Conservation (phyloP, 345 rosid species). For the Clarkia xantiana region DNA sequence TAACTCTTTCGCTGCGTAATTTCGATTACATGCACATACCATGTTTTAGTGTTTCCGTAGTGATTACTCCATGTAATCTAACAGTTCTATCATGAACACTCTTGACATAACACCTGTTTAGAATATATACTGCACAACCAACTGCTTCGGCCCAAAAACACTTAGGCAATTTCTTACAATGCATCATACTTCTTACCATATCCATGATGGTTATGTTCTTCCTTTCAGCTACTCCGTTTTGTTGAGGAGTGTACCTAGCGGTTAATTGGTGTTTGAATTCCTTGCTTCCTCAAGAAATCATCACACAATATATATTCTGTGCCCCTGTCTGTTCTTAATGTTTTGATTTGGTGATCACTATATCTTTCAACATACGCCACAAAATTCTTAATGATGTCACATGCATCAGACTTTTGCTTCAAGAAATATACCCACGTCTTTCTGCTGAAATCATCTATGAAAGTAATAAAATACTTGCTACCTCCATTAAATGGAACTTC, state of each 20-base stretch:
- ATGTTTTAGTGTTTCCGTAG: too few species aligned
- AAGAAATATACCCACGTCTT: not conserved
- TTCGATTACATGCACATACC: too few species aligned
- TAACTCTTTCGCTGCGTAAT: too few species aligned
- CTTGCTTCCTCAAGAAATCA: too few species aligned
- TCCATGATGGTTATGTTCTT: not conserved
- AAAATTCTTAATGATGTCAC: not conserved
- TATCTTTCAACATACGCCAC: not conserved
- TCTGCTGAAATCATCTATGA: not conserved
- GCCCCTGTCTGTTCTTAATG: too few species aligned
- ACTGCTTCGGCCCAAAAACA: not conserved
- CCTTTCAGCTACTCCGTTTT: not conserved
- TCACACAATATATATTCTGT: too few species aligned
- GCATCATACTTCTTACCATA: not conserved
- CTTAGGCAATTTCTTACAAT: not conserved
- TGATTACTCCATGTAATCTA: too few species aligned
- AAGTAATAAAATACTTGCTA: not conserved
- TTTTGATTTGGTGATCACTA: not conserved
- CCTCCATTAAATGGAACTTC: not conserved
- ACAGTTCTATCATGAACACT: too few species aligned
- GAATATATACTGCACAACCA: not conserved
- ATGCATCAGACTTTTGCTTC: not conserved
- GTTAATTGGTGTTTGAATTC: too few species aligned
- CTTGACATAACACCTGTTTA: not conserved
- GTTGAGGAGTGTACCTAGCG: not conserved